phyloP scores from a whole-genome alignment of 2,329 filamentous ascomycete species.

The Verticillium zaregamsianum region DNA sequence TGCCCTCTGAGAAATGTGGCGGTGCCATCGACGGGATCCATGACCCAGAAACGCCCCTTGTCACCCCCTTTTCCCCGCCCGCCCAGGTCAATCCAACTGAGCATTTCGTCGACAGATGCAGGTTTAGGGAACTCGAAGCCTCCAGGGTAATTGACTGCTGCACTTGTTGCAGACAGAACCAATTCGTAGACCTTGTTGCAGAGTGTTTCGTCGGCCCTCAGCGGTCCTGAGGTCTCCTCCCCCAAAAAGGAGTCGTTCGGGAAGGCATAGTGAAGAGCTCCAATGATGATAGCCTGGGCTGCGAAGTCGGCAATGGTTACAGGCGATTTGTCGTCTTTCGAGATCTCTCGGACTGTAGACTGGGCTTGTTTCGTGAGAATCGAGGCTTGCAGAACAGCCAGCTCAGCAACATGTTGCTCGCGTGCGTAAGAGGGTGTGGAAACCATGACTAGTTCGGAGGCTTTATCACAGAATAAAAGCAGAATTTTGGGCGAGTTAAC shows the following conservation, averaged over 20 bases:
- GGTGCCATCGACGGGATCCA: slow-evolving; percentile 64
- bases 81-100: slow-evolving; percentile 58
- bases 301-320: slow-evolving; percentile 63
- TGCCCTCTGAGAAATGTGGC: slow-evolving; percentile 56
- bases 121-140: not conserved
- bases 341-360: slow-evolving; percentile 38
- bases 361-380: slow-evolving; percentile 46
- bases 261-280: slow-evolving; percentile 47
- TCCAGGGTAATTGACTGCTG: too few species aligned
- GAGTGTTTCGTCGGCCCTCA: too few species aligned
- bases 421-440: slow-evolving; percentile 9
- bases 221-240: too few species aligned
- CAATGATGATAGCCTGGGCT: slow-evolving; percentile 58
- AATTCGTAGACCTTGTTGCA: too few species aligned
- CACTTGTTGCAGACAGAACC: too few species aligned
- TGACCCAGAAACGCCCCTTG: slow-evolving; percentile 47
- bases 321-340: slow-evolving; percentile 55
- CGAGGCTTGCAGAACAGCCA: slow-evolving; percentile 51
- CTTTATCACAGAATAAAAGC: too few species aligned
- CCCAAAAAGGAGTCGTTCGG: slow-evolving; percentile 35
- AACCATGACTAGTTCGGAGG: too few species aligned
- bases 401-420: slow-evolving; percentile 28
- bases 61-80: slow-evolving; percentile 32
- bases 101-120: slow-evolving; percentile 53
- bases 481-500: too few species aligned